Evolutionary conservation across 306 rosid genomes (phyloP).

Genomic region (Cicer chorassanicum): DNA sequence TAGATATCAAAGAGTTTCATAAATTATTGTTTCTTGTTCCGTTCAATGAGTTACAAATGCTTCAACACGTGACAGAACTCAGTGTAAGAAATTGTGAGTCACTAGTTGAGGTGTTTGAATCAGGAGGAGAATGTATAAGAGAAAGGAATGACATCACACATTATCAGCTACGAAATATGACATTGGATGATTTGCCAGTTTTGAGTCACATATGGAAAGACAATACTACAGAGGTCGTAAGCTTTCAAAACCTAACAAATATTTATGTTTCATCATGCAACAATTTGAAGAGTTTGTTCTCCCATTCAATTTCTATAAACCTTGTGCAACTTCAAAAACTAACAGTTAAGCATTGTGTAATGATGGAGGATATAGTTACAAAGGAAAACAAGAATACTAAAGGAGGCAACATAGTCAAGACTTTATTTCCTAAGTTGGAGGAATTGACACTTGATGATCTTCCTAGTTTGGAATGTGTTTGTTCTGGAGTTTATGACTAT

Average conservation of each 20-base stretch:
- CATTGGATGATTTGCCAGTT: neutral
- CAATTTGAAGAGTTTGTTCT: conserved; percentile 17
- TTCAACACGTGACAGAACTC: neutral
- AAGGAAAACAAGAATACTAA: neutral
- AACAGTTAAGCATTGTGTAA: rapidly evolving
- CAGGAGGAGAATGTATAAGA: neutral
- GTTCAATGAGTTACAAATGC: neutral
- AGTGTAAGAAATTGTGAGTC: neutral
- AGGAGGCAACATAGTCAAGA: neutral
- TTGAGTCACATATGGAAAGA: conserved; percentile 8
- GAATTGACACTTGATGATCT: neutral
- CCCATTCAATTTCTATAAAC: neutral
- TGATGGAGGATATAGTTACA: conserved; percentile 14
- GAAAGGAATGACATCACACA: neutral
- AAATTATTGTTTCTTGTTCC: neutral
- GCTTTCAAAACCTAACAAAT: neutral
- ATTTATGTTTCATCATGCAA: neutral
- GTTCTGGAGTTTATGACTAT: conserved; percentile 4
- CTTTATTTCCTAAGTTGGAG: neutral
- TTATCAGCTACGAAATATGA: neutral
- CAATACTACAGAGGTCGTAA: neutral
- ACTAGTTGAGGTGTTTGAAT: conserved; percentile 2
- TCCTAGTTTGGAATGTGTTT: neutral
- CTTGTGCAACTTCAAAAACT: conserved; percentile 17
- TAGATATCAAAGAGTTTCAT: neutral